Evolutionary conservation across 169 alveolate species (phyloP), one percentile per base, ranked within the genome.

Genomic region (Eimeria zaria): DNA sequence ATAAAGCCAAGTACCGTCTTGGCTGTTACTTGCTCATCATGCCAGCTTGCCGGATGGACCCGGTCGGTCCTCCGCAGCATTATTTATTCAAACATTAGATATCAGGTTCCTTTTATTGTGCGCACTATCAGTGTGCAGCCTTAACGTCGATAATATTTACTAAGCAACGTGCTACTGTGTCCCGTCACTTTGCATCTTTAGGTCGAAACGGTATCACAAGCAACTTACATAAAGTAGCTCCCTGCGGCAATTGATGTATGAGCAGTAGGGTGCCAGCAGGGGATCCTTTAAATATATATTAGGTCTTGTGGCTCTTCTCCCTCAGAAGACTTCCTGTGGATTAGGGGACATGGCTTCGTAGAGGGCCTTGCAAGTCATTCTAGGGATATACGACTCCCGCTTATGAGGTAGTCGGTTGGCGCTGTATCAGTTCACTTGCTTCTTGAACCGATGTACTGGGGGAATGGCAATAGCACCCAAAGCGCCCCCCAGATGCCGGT

Each of bases 51-150:
- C 71, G 55, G 30, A 58, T 11, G 80, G 93, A 62, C 93, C 44
- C 55, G 93, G 80, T 58, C 18, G 80, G 93, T 41, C 93, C 93
- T 85, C 36, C 58, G 44, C 71, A 60, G 30, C 80, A 41, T 58
- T 62, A 41, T 41, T 46, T 46, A 11, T 44, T 36, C 64, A 46
- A 46, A 36, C 69, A 85, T 30, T 85, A 48, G n/a, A 20, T 20
- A 60, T 58, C 93, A 85, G 93, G 93, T 85, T 85, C 41, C 22
- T 85, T 58, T 85, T 62, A n/a, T 62, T 58, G 69, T 60, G 78
- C 69, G 80, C 80, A 69, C n/a, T 14, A 69, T 33, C 24, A 36
- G n/a, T 69, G 46, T 69, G 51, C 27, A 69, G 48, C 80, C 80
- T 33, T 33, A 12, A n/a, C n/a, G n/a, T n/a, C n/a, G n/a, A n/a